Base-by-base conservation (phyloP, 257 asterid species). In the Nicotiana sylvestris region DNA sequence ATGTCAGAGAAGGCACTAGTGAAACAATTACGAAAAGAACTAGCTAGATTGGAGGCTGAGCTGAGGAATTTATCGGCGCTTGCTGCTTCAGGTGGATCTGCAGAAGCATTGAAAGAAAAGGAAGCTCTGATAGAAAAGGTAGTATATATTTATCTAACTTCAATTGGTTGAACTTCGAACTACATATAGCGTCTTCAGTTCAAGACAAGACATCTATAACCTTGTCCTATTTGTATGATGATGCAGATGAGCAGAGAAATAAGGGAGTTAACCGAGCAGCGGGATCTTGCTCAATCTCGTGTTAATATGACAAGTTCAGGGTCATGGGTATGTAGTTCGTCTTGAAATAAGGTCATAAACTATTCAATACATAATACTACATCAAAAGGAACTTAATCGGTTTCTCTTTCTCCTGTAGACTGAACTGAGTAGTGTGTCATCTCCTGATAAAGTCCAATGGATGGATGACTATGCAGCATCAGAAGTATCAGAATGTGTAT, bases 1-100 rank as follows among this genome's bases (percentile, higher is more conserved):
- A 91, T 95, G 97, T 91, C 98, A 3, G 98, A 96, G 88, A 96
- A 94, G 86, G 95, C 95, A 11, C 81, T 96, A 32, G 97, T 96
- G 82, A 96, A 93, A 91, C 97, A 91, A 66, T 90, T 96, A 82
- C 98, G 93, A 67, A 92, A 66, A 74, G 99, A 96, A 80, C 84
- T 95, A 21, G 92, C 97, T 21, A 89, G 97, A 67, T 79, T 96
- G 72, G 97, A 91, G 87, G 85, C 70, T 43, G 96, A 96, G 89
- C 77, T 96, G 85, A 92, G 87, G 87, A 90, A 82, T 78, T 7
- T 94, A n/a, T 86, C 83, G n/a, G 87, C 92, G 0, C 85, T 84
- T 56, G 86, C 92, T 46, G 58, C 83, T n/a, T 56, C 93, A 0
- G 78, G 84, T 67, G 91, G 86, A 77, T 91, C 97, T 67, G 15